Evolutionary conservation across 1,284 basidiomycete genomes (phyloP), one percentile per base, ranked within the genome.

Genomic region (Ceratobasidium sp.): DNA sequence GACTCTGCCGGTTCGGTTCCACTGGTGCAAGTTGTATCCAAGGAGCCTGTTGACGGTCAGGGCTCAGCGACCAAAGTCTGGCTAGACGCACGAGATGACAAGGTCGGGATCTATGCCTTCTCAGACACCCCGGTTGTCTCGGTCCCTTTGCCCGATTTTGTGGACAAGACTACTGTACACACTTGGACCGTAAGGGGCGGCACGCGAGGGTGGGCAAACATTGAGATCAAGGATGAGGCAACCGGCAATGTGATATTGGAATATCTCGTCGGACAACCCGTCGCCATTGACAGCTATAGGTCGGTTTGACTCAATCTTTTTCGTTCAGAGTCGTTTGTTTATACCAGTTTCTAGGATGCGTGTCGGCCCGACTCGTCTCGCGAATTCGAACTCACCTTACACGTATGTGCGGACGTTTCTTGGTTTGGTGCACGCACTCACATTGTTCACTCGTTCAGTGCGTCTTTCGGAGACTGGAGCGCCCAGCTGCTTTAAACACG

Each of bases 171-270:
- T 7, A 66, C 52, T 4, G 23, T 66, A 5, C 73, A 76, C 15
- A 66, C 73, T 26, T 76, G 73, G 73, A 57, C 50, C 20, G 50
- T 76, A 48, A 66, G 56, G 52, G 73, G 64, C 1, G 64, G 73
- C 3, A 17, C 61, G n/a, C 48, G n/a, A 20, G 61, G 73, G 20
- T 76, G 40, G 9, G 46, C 62, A 3, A 48, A 57, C 26, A 66
- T 66, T 17, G 56, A 65, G 3, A 74, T 74, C 48, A 65, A 52
- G 20, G 71, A 74, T n/a, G 33, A 33, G 33, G 12, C 71, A 13
- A 50, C 56, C 17, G 50, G 59, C 23, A 50, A 28, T 3, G 52
- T 46, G 23, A 54, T 74, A 6, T 44, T 74, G 26, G 64, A 65
- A 10, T 65, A 65, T 17, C 48, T 12, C 1, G 62, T 56, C 7